Evolutionary conservation across 306 rosid species (phyloP).

Genomic region (Pueraria montana): DNA sequence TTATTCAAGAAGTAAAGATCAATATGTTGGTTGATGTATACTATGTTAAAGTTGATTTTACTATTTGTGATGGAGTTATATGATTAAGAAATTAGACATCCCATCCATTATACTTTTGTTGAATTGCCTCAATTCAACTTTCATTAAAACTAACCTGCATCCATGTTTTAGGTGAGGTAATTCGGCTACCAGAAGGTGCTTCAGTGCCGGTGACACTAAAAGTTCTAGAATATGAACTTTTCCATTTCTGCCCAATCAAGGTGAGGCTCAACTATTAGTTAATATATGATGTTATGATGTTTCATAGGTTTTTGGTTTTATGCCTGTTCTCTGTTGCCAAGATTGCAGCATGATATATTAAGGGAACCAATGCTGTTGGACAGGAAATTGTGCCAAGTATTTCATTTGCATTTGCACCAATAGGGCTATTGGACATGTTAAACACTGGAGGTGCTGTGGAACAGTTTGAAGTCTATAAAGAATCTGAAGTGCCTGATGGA

Average conservation of each 20-base stretch:
- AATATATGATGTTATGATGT: not conserved
- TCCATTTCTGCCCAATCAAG: constrained; percentile 83
- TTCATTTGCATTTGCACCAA: no score
- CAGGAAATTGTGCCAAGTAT: no score
- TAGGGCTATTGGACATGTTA: no score
- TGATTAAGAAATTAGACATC: not conserved
- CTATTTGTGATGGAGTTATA: not conserved
- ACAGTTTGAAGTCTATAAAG: constrained; percentile 10
- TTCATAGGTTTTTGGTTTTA: not conserved
- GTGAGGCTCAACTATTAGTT: constrained; percentile 47
- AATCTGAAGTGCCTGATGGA: not conserved
- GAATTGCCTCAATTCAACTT: constrained; percentile 5
- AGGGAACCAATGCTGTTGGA: not conserved
- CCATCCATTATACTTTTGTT: not conserved
- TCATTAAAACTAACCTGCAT: not conserved
- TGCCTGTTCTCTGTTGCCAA: not conserved
- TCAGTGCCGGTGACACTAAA: constrained; percentile 81
- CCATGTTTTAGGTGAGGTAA: constrained; percentile 70
- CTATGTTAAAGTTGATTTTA: not conserved
- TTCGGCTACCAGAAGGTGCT: constrained; percentile 78
- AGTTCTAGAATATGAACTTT: constrained; percentile 90
- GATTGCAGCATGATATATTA: not conserved
- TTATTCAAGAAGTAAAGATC: not conserved
- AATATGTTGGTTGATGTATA: not conserved
- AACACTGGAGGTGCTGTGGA: no score